A percentile compares a stretch with the other conserved stretches of the same genome.
Evolutionary conservation across 768 basidiomycete genomes (phyloP).

Genomic region (Pleurotus tuber-regium): DNA sequence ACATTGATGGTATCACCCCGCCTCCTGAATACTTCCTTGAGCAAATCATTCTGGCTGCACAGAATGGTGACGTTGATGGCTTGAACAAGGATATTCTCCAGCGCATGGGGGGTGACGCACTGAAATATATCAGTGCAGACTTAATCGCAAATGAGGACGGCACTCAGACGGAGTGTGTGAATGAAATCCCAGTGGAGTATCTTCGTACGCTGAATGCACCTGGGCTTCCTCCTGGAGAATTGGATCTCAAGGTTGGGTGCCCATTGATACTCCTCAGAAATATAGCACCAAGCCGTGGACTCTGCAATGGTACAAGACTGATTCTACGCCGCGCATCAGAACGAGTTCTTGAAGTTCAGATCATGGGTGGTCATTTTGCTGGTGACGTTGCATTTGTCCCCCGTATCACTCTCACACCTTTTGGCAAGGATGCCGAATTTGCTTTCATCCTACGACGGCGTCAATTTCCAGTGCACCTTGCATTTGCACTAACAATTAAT

Average conservation of each 20-base stretch:
- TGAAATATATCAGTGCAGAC: constrained; percentile 5
- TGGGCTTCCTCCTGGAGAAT: constrained; percentile 36
- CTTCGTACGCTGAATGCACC: constrained; percentile 34
- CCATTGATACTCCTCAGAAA: constrained; percentile 45
- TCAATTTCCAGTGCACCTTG: constrained; percentile 43
- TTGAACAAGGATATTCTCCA: constrained; percentile 19
- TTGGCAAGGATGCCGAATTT: constrained; percentile 19
- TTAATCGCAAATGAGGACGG: not conserved
- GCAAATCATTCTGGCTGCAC: constrained; percentile 25
- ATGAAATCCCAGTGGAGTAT: constrained; percentile 29
- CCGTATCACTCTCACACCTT: constrained; percentile 30
- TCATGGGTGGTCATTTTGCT: constrained; percentile 34
- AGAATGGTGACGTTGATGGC: constrained; percentile 18
- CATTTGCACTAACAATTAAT: constrained; percentile 48
- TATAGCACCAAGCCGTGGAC: constrained; percentile 29
- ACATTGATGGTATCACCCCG: not conserved
- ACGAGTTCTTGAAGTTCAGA: constrained; percentile 31
- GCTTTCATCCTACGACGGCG: constrained; percentile 28
- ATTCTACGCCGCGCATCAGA: constrained; percentile 21
- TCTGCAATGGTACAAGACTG: constrained; percentile 37
- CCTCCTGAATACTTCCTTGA: constrained; percentile 19
- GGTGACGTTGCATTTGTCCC: constrained; percentile 37
- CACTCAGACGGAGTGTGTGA: not conserved
- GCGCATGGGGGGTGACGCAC: constrained; percentile 10
- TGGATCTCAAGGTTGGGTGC: constrained; percentile 29